Percentiles rank a stretch among this genome's conserved stretches.
Evolutionary conservation across 2,329 filamentous ascomycete genomes (phyloP).

Genomic region (Aspergillus tamarii): DNA sequence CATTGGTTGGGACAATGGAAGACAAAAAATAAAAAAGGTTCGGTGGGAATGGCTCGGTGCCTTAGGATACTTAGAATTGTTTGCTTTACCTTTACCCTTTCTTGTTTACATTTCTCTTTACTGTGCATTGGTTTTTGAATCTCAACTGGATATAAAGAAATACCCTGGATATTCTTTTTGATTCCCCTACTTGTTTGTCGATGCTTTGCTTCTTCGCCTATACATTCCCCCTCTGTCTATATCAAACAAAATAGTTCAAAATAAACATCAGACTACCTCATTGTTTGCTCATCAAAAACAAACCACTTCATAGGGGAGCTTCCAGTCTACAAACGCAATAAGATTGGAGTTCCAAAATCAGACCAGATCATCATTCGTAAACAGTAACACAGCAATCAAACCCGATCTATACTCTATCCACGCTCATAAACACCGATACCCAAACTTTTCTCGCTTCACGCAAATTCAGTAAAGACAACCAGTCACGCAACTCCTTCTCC

Average conservation of each 20-base stretch:
- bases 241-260: background rate
- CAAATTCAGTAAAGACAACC: background rate
- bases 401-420: background rate
- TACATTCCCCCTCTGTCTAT: background rate
- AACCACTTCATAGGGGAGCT: background rate
- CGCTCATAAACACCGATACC: background rate
- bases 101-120: background rate
- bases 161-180: constrained; percentile 2
- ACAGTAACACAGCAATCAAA: background rate
- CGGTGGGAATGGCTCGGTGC: background rate
- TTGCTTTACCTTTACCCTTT: background rate
- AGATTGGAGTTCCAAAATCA: background rate
- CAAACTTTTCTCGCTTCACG: background rate
- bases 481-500: constrained; percentile 24
- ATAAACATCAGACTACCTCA: background rate
- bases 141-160: background rate
- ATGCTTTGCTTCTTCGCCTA: constrained; percentile 1
- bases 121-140: background rate
- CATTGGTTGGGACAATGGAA: background rate
- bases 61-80: background rate
- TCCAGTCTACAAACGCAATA: background rate
- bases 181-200: background rate
- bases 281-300: background rate
- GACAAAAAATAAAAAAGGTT: background rate
- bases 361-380: constrained; percentile 1